Evolutionary conservation across 805 yeast species (phyloP).

Genomic region (Ogataea minuta): DNA sequence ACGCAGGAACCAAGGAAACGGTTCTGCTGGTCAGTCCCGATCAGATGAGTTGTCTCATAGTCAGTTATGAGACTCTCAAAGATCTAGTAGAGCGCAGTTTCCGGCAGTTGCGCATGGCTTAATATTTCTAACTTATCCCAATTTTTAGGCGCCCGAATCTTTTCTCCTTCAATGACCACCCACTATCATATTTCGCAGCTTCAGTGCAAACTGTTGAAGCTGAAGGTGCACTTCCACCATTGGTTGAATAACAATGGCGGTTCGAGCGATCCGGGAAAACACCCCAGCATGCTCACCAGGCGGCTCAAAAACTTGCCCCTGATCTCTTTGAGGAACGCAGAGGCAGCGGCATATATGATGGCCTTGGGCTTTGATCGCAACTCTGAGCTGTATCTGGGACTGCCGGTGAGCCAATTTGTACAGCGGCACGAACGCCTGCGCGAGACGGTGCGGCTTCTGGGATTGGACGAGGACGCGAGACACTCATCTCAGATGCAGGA

Average conservation of each 20-base stretch:
- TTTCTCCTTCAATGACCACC: slow-evolving; percentile 10
- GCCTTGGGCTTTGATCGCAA: slow-evolving; percentile 14
- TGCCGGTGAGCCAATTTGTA: slow-evolving; percentile 6
- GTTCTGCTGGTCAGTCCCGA: slow-evolving; percentile 78
- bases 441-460: slow-evolving; percentile 3
- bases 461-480: background rate
- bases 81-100: slow-evolving; percentile 69
- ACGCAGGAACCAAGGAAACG: slow-evolving; percentile 86
- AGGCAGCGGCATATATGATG: slow-evolving; percentile 18
- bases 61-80: slow-evolving; percentile 79
- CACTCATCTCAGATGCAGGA: background rate
- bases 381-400: slow-evolving; percentile 6
- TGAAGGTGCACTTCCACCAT: slow-evolving; percentile 25
- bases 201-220: slow-evolving; percentile 19
- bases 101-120: slow-evolving; percentile 38
- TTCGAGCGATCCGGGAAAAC: slow-evolving; percentile 21
- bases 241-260: slow-evolving; percentile 29
- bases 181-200: slow-evolving; percentile 27
- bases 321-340: slow-evolving; percentile 28
- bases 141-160: slow-evolving; percentile 5
- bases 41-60: slow-evolving; percentile 80
- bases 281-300: slow-evolving; percentile 26
- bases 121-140: background rate
- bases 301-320: slow-evolving; percentile 27
- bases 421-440: slow-evolving; percentile 30